Evolutionary conservation across 2,329 filamentous ascomycete genomes (phyloP), one percentile per base, ranked within the genome.

Genomic region (Ascosphaera acerosa): DNA sequence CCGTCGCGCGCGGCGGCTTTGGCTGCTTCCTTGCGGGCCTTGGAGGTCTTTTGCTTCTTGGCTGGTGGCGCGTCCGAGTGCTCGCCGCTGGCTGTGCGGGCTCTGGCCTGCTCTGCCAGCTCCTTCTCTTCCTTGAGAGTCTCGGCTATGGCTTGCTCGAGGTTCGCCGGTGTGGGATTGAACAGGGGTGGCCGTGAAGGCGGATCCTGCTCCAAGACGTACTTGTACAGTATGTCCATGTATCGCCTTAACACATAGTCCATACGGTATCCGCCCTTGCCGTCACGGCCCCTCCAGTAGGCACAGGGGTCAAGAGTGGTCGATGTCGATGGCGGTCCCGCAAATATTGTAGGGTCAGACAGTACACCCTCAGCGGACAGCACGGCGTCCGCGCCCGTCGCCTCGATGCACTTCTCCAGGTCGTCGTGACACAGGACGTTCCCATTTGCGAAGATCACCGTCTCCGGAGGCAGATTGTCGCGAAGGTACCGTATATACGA

Each of bases 281-380:
- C 77, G 44, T 82, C 67, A 32, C 56, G 61, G 1, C 76, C 78
- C 19, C 75, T 62, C 82, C 84, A 94, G 51, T 87, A 94, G 15
- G n/a, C 32, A 15, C 18, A 3, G 9, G 3, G 30, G 22, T 43
- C 89, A 81, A 35, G 74, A 62, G 0, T 68, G 69, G 48, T 77
- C 69, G 29, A 69, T 50, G 0, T 70, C 75, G 0, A 57, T 0
- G 80, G 80, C 10, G 69, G 60, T 18, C 59, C 53, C 10, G 73
- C 69, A 45, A 97, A 97, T 27, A 97, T 74, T 2, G 69, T 70
- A 0, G 87, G 87, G 46, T 97, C 80, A 44, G 80, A 84, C 1
- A 97, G 62, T 46, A 92, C 91, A 0, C 81, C 87, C 52, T 97
- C 87, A 4, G 87, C 87, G 40, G 75, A 84, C 87, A 97, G 94